These are phyloP conservation scores for Lachnellula arida DNA, from an alignment of 2,329 filamentous ascomycete species.

Conservation along the genomic window DNA sequence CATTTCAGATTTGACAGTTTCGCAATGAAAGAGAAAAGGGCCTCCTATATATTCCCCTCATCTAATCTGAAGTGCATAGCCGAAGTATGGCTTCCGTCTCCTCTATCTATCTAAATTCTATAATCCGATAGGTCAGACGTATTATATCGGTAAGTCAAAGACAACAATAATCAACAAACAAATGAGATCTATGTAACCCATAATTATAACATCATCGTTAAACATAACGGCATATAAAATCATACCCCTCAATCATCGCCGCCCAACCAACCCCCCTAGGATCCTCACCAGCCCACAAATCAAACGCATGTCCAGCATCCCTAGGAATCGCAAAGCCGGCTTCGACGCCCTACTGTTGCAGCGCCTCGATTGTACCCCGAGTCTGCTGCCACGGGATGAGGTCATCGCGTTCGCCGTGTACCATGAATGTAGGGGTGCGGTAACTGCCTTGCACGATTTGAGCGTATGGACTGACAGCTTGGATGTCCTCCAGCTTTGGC, in stretches of 20 bases:
- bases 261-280: not conserved
- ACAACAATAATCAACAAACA: too few relatives aligned
- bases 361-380: constrained; percentile 18
- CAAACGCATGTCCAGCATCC: constrained; percentile 13
- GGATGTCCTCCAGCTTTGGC: constrained; percentile 11
- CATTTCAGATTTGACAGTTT: too few relatives aligned
- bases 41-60: too few relatives aligned
- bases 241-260: constrained; percentile 10
- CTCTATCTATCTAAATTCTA: too few relatives aligned
- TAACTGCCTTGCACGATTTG: constrained; percentile 32
- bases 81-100: too few relatives aligned
- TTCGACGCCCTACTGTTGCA: constrained; percentile 20
- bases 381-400: constrained; percentile 33
- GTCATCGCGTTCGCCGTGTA: constrained; percentile 32
- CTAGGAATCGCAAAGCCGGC: constrained; percentile 7
- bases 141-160: too few relatives aligned
- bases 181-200: not conserved
- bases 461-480: constrained; percentile 25
- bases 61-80: too few relatives aligned
- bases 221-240: constrained; percentile 7
- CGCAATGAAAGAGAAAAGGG: too few relatives aligned
- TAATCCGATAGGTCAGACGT: too few relatives aligned
- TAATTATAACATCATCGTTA: not conserved
- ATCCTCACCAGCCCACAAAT: constrained; percentile 7
- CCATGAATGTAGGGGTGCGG: constrained; percentile 32